phyloP scores from a whole-genome alignment of 257 asterid genomes.

The Primulina tabacum region DNA sequence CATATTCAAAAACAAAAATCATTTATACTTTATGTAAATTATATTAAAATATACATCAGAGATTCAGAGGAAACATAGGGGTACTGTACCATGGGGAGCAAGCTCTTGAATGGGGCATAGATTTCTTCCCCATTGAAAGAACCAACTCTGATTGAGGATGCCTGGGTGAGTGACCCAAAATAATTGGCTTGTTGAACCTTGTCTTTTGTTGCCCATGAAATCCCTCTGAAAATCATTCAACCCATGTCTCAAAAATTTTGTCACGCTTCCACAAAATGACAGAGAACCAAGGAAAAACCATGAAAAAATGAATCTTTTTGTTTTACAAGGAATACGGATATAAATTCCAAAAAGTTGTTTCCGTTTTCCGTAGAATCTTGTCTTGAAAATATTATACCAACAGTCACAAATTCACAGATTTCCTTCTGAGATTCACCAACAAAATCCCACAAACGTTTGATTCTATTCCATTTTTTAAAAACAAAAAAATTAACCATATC shows the following conservation, averaged over 20 bases:
- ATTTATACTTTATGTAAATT: background rate
- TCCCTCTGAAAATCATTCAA: constrained; percentile 57
- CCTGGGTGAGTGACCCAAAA: constrained; percentile 93
- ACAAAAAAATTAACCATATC: no score
- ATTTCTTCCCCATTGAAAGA: constrained; percentile 97
- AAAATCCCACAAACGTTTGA: background rate
- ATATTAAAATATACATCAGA: background rate
- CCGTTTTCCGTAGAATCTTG: background rate
- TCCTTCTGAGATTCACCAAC: background rate
- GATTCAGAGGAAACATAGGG: background rate
- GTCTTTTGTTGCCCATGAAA: constrained; percentile 97
- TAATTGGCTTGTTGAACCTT: constrained; percentile 90
- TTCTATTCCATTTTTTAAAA: no score
- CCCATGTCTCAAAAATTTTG: constrained; percentile 25
- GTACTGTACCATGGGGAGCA: constrained; percentile 82
- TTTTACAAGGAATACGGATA: background rate
- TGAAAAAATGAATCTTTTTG: background rate
- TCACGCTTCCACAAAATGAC: background rate
- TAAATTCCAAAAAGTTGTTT: background rate
- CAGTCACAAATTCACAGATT: background rate
- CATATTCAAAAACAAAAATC: constrained; percentile 22
- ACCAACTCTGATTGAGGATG: constrained; percentile 85
- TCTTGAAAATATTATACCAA: background rate
- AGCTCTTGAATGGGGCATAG: constrained; percentile 93
- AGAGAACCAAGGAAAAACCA: background rate